These are phyloP conservation scores for Colletotrichum simmondsii DNA, from an alignment of 2,329 filamentous ascomycete species.

Conservation along the genomic window DNA sequence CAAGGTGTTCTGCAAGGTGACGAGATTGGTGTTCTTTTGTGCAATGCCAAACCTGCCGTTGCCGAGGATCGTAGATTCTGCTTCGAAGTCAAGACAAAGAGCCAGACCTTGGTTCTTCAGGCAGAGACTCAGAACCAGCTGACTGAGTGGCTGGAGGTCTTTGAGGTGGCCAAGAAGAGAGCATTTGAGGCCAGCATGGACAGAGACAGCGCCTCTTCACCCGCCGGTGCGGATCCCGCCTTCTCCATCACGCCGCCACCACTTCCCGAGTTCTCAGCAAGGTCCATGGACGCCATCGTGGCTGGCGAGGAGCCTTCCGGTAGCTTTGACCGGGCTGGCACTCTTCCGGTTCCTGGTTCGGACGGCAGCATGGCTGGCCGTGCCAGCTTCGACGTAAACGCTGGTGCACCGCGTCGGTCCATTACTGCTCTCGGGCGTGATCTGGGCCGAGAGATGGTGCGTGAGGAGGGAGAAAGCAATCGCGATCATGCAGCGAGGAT, in stretches of 20 bases:
- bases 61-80: constrained; percentile 96
- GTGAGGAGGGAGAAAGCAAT: constrained; percentile 78
- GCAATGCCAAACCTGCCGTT: constrained; percentile 89
- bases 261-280: constrained; percentile 90
- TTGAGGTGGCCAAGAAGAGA: constrained; percentile 93
- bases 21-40: constrained; percentile 93
- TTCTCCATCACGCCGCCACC: constrained; percentile 93
- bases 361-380: constrained; percentile 67
- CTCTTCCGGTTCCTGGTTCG: constrained; percentile 72
- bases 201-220: constrained; percentile 56
- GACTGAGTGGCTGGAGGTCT: constrained; percentile 94
- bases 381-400: constrained; percentile 77
- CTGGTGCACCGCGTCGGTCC: constrained; percentile 60
- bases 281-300: constrained; percentile 74
- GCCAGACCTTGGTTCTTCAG: constrained; percentile 87
- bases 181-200: constrained; percentile 81
- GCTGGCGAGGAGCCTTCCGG: constrained; percentile 57
- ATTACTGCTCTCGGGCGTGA: constrained; percentile 63
- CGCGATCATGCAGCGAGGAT: constrained; percentile 88
- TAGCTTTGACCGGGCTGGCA: constrained; percentile 69
- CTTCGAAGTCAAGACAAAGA: constrained; percentile 99
- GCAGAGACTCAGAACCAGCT: constrained; percentile 92
- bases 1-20: constrained; percentile 95
- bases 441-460: constrained; percentile 58
- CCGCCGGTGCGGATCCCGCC: constrained; percentile 73